A percentile compares a stretch with the other conserved stretches of the same genome.
These are phyloP conservation scores for Oryza nivara DNA, from an alignment of 176 grass and related monocot genomes.

Conservation along the genomic window DNA sequence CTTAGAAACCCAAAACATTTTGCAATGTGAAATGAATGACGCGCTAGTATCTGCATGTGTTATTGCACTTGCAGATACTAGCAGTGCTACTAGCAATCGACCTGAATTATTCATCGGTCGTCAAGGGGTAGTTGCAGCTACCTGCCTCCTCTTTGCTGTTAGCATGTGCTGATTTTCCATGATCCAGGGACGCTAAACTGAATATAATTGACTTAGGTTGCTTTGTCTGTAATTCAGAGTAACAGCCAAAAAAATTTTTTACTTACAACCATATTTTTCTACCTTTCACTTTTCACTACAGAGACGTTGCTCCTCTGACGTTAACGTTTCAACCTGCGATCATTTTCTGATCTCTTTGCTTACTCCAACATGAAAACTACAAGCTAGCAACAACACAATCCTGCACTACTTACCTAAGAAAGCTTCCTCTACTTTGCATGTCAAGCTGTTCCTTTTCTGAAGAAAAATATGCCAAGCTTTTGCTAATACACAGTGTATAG, in stretches of 20 bases:
- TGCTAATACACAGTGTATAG: neutral
- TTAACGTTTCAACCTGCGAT: neutral
- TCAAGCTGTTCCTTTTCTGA: neutral
- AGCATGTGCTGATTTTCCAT: neutral
- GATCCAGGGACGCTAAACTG: neutral
- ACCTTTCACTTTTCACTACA: neutral
- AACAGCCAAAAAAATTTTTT: neutral
- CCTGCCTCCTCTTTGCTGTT: neutral
- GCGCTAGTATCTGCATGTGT: neutral
- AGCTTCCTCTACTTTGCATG: neutral
- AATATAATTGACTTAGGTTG: conserved; percentile 24
- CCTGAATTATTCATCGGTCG: neutral
- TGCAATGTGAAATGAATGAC: too few species aligned
- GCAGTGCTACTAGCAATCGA: neutral
- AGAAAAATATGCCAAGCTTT: neutral
- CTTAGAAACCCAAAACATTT: too few species aligned
- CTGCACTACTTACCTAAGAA: neutral
- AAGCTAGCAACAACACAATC: neutral
- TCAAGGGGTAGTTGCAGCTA: neutral
- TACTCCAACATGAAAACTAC: conserved; percentile 4
- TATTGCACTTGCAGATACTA: neutral
- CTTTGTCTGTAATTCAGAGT: conserved; percentile 47
- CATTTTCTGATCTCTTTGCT: neutral
- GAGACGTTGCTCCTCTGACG: neutral
- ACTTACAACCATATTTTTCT: neutral